Percentiles rank a stretch among this genome's conserved stretches.
These are phyloP conservation scores for Pinguiococcus pyrenoidosus DNA, from an alignment of 108 stramenopile genomes.

Conservation along the genomic window DNA sequence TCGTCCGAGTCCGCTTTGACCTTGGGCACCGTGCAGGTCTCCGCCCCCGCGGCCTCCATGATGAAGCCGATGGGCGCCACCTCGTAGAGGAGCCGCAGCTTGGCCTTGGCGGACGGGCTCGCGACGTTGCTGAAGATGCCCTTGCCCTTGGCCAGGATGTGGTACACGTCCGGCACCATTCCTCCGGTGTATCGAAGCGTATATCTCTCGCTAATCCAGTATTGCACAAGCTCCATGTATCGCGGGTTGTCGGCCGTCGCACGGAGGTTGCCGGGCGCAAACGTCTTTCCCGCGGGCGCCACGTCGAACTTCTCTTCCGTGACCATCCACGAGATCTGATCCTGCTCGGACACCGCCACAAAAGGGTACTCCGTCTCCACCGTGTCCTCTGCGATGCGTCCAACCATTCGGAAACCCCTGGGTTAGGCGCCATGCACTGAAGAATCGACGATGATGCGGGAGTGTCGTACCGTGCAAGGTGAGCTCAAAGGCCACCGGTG, in stretches of 20 bases:
- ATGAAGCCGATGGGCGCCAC: constrained; percentile 36
- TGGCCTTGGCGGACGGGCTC: constrained; percentile 27
- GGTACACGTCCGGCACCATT: constrained; percentile 40
- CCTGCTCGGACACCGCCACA: constrained; percentile 29
- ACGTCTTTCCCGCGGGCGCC: constrained; percentile 47
- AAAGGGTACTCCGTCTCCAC: neutral
- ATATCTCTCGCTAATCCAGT: constrained; percentile 17
- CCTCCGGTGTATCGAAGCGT: constrained; percentile 38
- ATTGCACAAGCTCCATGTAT: constrained; percentile 18
- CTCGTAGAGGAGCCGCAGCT: constrained; percentile 37
- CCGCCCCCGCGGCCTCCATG: constrained; percentile 33
- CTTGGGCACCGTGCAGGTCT: constrained; percentile 26
- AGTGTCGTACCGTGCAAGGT: too few species aligned
- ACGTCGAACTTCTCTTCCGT: constrained; percentile 27
- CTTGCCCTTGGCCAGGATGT: constrained; percentile 30
- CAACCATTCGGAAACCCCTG: too few species aligned
- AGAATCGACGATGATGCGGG: too few species aligned
- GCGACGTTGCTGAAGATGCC: constrained; percentile 34
- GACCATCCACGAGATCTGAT: constrained; percentile 43
- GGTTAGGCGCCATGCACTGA: too few species aligned
- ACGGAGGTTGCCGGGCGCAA: constrained; percentile 81
- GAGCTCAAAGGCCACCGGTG: neutral
- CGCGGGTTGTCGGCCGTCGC: constrained; percentile 58
- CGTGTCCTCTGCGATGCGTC: too few species aligned
- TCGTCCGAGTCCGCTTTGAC: constrained; percentile 2